Conservation (phyloP, 2,329 filamentous ascomycete genomes). For the Epichloe sp. region DNA sequence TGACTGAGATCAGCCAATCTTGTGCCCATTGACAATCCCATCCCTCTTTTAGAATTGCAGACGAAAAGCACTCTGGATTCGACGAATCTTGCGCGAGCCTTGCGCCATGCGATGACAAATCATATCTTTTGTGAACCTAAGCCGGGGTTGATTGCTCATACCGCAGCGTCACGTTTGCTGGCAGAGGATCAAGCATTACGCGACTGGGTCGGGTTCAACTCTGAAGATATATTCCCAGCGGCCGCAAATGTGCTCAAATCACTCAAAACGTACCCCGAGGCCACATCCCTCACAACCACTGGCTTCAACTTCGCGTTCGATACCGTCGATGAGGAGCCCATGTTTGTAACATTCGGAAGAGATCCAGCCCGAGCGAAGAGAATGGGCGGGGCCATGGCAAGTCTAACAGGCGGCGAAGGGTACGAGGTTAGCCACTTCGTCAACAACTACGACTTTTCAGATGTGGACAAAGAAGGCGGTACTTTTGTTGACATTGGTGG, state of each 20-base stretch:
- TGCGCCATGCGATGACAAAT: slow-evolving; percentile 45
- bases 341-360: slow-evolving; percentile 40
- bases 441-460: slow-evolving; percentile 39
- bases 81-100: slow-evolving; percentile 35
- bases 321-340: slow-evolving; percentile 36
- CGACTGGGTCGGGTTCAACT: slow-evolving; percentile 42
- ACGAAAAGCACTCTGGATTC: slow-evolving; percentile 31
- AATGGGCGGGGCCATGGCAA: slow-evolving; percentile 42
- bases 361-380: slow-evolving; percentile 32
- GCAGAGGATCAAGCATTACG: slow-evolving; percentile 33
- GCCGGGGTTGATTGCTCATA: slow-evolving; percentile 40
- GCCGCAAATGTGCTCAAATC: slow-evolving; percentile 32
- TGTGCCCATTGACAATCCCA: slow-evolving; percentile 32
- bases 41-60: slow-evolving; percentile 32
- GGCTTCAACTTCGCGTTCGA: slow-evolving; percentile 39
- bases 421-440: slow-evolving; percentile 41
- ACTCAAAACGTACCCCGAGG: slow-evolving; percentile 30
- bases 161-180: slow-evolving; percentile 37
- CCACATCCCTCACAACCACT: slow-evolving; percentile 32
- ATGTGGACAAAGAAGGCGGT: slow-evolving; percentile 29
- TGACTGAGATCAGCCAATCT: slow-evolving; percentile 27
- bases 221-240: slow-evolving; percentile 39
- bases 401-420: slow-evolving; percentile 40
- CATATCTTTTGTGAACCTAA: slow-evolving; percentile 39
- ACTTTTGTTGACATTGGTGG: slow-evolving; percentile 47